phyloP scores from a whole-genome alignment of 1,284 basidiomycete genomes.

The Sphagnurus paluster region DNA sequence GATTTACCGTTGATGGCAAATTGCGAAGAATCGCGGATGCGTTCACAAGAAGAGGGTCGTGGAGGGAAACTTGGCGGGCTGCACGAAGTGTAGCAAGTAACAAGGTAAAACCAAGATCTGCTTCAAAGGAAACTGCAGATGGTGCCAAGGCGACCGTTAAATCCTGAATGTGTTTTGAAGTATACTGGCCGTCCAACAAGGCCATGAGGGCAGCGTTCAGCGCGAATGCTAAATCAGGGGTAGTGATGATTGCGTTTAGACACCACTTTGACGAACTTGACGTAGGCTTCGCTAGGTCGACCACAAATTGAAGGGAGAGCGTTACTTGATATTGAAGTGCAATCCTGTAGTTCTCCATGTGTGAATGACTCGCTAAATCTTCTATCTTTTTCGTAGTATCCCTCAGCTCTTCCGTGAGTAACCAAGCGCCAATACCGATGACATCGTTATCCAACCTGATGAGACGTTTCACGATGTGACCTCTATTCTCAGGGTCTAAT shows the following conservation, averaged over 20 bases:
- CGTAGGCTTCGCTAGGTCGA: constrained; percentile 34
- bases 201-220: constrained; percentile 30
- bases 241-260: constrained; percentile 27
- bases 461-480: constrained; percentile 55
- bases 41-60: constrained; percentile 19
- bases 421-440: constrained; percentile 68
- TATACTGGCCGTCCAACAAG: constrained; percentile 35
- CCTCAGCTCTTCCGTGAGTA: constrained; percentile 62
- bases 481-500: constrained; percentile 55
- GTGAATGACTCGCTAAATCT: constrained; percentile 30
- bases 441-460: constrained; percentile 56
- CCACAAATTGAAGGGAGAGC: constrained; percentile 40
- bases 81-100: constrained; percentile 43
- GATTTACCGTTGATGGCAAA: constrained; percentile 26
- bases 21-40: constrained; percentile 29
- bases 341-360: constrained; percentile 28
- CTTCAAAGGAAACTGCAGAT: constrained; percentile 32
- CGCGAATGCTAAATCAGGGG: constrained; percentile 29
- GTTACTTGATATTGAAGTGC: constrained; percentile 40
- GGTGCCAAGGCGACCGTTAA: constrained; percentile 25
- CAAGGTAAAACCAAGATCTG: constrained; percentile 44
- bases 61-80: constrained; percentile 29
- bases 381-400: constrained; percentile 38
- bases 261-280: constrained; percentile 37
- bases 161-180: constrained; percentile 31